These are phyloP conservation scores for Xylaria sp. DNA, from an alignment of 2,329 filamentous ascomycete genomes.

Conservation along the genomic window DNA sequence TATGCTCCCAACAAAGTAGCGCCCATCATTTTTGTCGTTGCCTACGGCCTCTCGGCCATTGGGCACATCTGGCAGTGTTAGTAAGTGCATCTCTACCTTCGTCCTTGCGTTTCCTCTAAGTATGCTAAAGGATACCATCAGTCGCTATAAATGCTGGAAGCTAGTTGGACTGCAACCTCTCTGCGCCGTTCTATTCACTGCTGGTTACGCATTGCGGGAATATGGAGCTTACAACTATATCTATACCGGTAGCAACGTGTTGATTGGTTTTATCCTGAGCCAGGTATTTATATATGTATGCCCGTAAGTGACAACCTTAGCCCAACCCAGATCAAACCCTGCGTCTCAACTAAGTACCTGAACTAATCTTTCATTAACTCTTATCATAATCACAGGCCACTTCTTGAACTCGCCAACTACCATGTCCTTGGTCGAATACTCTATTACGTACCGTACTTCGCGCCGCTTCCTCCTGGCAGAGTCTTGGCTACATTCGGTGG, in stretches of 20 bases:
- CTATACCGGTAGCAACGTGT: constrained; percentile 36
- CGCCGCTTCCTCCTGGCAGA: constrained; percentile 56
- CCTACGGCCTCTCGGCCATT: constrained; percentile 53
- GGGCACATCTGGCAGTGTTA: constrained; percentile 60
- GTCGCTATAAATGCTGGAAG: constrained; percentile 58
- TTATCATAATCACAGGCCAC: constrained; percentile 49
- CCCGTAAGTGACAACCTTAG: constrained; percentile 42
- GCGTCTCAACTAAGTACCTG: not conserved
- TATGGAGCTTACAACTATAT: constrained; percentile 56
- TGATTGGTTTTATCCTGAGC: constrained; percentile 53
- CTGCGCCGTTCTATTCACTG: constrained; percentile 56
- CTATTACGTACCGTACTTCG: constrained; percentile 65
- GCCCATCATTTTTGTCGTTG: constrained; percentile 57
- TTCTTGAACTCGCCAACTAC: constrained; percentile 69
- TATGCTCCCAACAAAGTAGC: constrained; percentile 61
- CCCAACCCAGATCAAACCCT: not conserved
- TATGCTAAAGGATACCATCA: constrained; percentile 33
- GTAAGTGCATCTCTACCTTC: constrained; percentile 32
- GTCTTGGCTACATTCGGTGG: constrained; percentile 54
- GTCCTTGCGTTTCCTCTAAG: not conserved
- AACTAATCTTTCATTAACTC: not conserved
- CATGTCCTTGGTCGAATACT: constrained; percentile 66
- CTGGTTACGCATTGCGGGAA: constrained; percentile 59
- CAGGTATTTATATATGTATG: constrained; percentile 45
- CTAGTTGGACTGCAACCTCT: constrained; percentile 56